These are phyloP conservation scores for Mycena amicta DNA, from an alignment of 768 basidiomycete genomes.

Conservation along the genomic window DNA sequence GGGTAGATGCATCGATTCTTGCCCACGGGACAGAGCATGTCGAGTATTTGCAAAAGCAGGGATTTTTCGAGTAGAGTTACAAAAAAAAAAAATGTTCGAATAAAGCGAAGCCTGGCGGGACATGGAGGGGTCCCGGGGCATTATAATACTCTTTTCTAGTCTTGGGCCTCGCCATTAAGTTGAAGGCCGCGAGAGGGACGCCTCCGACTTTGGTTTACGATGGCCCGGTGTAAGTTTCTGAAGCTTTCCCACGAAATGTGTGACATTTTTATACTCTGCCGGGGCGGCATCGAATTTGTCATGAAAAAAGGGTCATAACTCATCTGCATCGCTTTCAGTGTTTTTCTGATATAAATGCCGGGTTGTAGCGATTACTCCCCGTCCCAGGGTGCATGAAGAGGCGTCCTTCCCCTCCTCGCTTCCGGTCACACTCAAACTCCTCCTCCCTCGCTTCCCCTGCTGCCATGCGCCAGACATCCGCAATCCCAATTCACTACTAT, in stretches of 20 bases:
- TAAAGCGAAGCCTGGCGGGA: slow-evolving; percentile 55
- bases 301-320: no score
- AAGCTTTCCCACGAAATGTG: not conserved
- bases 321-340: not conserved
- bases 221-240: slow-evolving; percentile 51
- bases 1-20: slow-evolving; percentile 37
- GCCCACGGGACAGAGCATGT: slow-evolving; percentile 35
- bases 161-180: slow-evolving; percentile 85
- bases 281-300: not conserved
- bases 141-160: slow-evolving; percentile 68
- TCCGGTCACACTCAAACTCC: slow-evolving; percentile 10
- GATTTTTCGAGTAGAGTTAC: slow-evolving; percentile 17
- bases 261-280: not conserved
- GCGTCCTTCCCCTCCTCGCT: slow-evolving; percentile 23
- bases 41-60: slow-evolving; percentile 32
- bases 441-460: slow-evolving; percentile 12
- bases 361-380: not conserved
- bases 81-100: slow-evolving; percentile 54
- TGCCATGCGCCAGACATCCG: slow-evolving; percentile 52
- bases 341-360: not conserved
- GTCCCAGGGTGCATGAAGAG: slow-evolving; percentile 10
- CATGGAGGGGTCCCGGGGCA: slow-evolving; percentile 48
- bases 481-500: slow-evolving; percentile 75
- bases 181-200: slow-evolving; percentile 41
- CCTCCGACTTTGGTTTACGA: slow-evolving; percentile 70